These are phyloP conservation scores for Thermothelomyces thermophilus DNA, from an alignment of 2,329 filamentous ascomycete species.

Conservation along the genomic window DNA sequence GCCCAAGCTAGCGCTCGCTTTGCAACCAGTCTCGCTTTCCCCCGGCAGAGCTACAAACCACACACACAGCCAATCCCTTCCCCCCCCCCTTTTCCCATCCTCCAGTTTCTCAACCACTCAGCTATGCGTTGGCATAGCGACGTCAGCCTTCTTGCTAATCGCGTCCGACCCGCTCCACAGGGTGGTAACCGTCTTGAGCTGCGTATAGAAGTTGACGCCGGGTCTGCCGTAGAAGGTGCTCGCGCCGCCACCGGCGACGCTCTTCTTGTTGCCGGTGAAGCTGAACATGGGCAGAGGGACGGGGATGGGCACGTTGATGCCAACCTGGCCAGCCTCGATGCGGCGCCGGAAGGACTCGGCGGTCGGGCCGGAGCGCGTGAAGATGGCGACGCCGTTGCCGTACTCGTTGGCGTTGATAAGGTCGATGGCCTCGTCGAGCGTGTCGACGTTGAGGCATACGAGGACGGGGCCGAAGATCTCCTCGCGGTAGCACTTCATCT, in stretches of 20 bases:
- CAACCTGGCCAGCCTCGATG: conserved; percentile 80
- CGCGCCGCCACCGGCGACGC: conserved; percentile 81
- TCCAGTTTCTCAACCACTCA: conserved; percentile 18
- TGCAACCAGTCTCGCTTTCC: background rate
- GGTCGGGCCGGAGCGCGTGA: conserved; percentile 70
- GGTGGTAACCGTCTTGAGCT: conserved; percentile 94
- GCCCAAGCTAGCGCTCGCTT: background rate
- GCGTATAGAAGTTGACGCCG: conserved; percentile 90
- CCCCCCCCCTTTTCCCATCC: too few relatives aligned
- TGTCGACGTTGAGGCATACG: conserved; percentile 71
- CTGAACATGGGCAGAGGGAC: conserved; percentile 66
- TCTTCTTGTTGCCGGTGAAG: conserved; percentile 79
- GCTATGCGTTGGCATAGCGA: conserved; percentile 69
- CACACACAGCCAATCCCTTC: too few relatives aligned
- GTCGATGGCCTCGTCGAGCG: conserved; percentile 71
- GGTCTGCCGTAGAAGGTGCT: conserved; percentile 95
- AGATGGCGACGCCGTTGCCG: conserved; percentile 80
- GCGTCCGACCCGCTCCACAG: conserved; percentile 85
- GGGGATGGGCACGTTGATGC: conserved; percentile 77
- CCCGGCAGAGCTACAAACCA: too few relatives aligned
- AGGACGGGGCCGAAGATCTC: conserved; percentile 84
- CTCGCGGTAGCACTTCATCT: conserved; percentile 79
- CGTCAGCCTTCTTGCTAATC: conserved; percentile 73
- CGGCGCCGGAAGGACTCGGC: conserved; percentile 72
- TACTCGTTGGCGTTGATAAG: conserved; percentile 83